Conservation (phyloP, 495 filamentous ascomycete genomes). For the Tetracladium marchalianum region DNA sequence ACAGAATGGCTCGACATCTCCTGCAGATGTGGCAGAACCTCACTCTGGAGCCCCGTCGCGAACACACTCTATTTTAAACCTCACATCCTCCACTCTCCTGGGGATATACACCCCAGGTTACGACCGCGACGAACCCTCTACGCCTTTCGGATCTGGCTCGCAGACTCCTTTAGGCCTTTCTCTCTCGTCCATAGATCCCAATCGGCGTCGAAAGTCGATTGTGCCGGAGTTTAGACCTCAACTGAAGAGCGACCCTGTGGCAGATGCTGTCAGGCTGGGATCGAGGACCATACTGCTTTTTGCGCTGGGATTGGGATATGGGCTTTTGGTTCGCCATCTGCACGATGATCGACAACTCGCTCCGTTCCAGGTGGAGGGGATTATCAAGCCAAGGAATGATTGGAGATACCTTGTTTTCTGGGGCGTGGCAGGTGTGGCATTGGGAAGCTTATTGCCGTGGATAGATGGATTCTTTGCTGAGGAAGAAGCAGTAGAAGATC, state of each 20-base stretch:
- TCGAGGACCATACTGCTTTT: constrained; percentile 61
- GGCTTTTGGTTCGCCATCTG: constrained; percentile 73
- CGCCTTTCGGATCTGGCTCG: constrained; percentile 63
- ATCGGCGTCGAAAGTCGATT: constrained; percentile 12
- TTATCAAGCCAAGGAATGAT: constrained; percentile 41
- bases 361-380: constrained; percentile 48
- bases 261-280: constrained; percentile 11
- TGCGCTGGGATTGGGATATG: constrained; percentile 73
- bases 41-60: constrained; percentile 29
- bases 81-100: constrained; percentile 79
- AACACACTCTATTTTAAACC: constrained; percentile 70
- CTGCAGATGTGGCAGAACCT: constrained; percentile 30
- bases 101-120: constrained; percentile 76
- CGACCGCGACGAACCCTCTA: constrained; percentile 30
- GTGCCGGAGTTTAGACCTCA: constrained; percentile 2
- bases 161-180: constrained; percentile 38
- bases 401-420: constrained; percentile 68
- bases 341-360: constrained; percentile 59
- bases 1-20: constrained; percentile 31
- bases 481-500: constrained; percentile 11
- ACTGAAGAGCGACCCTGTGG: constrained; percentile 27
- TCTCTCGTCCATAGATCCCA: not conserved
- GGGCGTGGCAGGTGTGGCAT: constrained; percentile 65
- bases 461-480: constrained; percentile 53
- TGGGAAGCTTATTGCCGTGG: constrained; percentile 78